phyloP scores from a whole-genome alignment of 306 rosid species.

The Sechiopsis laciniata region DNA sequence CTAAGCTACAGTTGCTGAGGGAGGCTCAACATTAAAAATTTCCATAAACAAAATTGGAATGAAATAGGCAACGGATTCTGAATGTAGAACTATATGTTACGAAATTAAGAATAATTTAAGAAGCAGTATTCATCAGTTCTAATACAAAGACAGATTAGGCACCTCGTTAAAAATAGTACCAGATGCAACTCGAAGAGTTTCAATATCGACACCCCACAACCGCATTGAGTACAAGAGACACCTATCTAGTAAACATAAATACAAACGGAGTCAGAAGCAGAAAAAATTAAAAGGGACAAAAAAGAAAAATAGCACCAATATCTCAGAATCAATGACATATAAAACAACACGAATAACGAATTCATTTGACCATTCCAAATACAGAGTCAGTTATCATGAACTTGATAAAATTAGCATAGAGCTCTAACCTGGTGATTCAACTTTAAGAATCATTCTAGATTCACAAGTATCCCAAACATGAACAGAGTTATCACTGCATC shows the following conservation, averaged over 20 bases:
- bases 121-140: background rate
- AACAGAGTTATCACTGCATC: constrained; percentile 81
- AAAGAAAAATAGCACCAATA: background rate
- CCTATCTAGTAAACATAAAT: constrained; percentile 37
- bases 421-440: constrained; percentile 73
- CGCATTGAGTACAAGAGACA: constrained; percentile 82
- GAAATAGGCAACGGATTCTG: background rate
- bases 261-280: constrained; percentile 4
- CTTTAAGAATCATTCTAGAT: constrained; percentile 44
- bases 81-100: background rate
- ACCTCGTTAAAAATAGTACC: constrained; percentile 94
- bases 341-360: background rate
- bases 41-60: background rate
- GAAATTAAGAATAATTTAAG: background rate
- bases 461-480: constrained; percentile 66
- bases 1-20: background rate
- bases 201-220: constrained; percentile 81
- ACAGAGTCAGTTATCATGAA: no score
- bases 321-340: constrained; percentile 10
- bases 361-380: background rate
- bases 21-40: background rate
- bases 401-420: no score
- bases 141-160: constrained; percentile 26
- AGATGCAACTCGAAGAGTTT: constrained; percentile 71
- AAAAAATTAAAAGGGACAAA: constrained; percentile 8